These are phyloP conservation scores for Penicillium freii DNA, from an alignment of 2,329 filamentous ascomycete genomes.

Conservation along the genomic window DNA sequence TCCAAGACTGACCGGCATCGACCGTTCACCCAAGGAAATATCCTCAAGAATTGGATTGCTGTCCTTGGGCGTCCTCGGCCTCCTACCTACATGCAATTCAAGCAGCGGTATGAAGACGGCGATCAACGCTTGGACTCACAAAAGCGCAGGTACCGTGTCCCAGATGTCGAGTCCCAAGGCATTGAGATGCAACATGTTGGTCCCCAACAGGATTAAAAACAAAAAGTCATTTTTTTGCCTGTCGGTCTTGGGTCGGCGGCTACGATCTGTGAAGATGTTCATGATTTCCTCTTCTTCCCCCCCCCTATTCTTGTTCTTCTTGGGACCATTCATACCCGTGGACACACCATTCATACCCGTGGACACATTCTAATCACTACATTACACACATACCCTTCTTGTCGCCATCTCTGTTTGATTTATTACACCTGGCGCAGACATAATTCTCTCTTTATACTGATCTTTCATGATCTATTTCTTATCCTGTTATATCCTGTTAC, in stretches of 20 bases:
- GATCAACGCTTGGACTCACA: conserved; percentile 76
- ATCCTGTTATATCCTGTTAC: conserved; percentile 13
- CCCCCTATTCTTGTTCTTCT: conserved; percentile 2
- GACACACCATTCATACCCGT: background rate
- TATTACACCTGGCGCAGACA: conserved; percentile 1
- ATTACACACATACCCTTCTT: conserved; percentile 17
- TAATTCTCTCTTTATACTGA: conserved; percentile 11
- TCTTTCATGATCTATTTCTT: conserved; percentile 21
- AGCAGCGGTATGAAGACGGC: conserved; percentile 69
- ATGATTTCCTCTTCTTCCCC: conserved; percentile 11
- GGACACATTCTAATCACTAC: conserved; percentile 19
- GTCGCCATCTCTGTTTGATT: conserved; percentile 8
- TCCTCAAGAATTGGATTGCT: conserved; percentile 73
- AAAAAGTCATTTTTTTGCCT: conserved; percentile 10
- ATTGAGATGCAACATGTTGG: conserved; percentile 72
- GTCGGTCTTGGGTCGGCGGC: conserved; percentile 11
- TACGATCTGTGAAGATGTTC: conserved; percentile 22
- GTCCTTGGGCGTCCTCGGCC: conserved; percentile 81
- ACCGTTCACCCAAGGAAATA: conserved; percentile 77
- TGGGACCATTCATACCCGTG: background rate
- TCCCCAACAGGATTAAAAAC: conserved; percentile 22
- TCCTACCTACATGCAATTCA: conserved; percentile 87
- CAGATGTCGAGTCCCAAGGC: conserved; percentile 52
- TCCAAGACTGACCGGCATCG: conserved; percentile 85
- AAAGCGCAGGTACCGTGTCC: conserved; percentile 52